These are phyloP conservation scores for Eremochloa ophiuroides DNA, from an alignment of 176 grass and related monocot species.

Conservation along the genomic window DNA sequence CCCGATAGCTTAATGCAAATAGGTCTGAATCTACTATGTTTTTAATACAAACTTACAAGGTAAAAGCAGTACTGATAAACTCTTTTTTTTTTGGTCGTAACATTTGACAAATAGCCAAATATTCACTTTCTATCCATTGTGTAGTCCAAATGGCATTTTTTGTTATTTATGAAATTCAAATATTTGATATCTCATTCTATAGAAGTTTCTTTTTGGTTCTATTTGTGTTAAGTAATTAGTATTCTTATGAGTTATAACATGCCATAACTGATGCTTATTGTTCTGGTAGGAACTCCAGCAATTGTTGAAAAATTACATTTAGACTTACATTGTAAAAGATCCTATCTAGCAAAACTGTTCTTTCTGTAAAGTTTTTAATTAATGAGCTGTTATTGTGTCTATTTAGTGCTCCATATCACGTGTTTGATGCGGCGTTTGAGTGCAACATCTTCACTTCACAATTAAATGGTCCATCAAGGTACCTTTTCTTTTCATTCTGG, in stretches of 20 bases:
- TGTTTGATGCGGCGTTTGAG: conserved; percentile 54
- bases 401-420: conserved; percentile 76
- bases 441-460: conserved; percentile 64
- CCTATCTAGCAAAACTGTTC: not conserved
- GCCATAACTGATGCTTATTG: not conserved
- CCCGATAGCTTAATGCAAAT: too few species aligned
- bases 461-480: conserved; percentile 59
- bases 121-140: not conserved
- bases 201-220: not conserved
- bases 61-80: not conserved
- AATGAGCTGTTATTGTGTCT: conserved; percentile 14
- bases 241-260: not conserved
- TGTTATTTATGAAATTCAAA: not conserved
- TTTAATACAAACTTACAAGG: too few species aligned
- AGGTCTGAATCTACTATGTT: too few species aligned
- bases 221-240: not conserved
- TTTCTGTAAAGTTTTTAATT: conserved; percentile 5
- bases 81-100: not conserved
- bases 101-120: not conserved
- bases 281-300: not conserved
- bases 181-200: not conserved
- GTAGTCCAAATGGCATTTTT: not conserved
- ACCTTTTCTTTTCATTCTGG: conserved; percentile 2
- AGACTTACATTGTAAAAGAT: not conserved
- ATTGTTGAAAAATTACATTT: not conserved